Base-by-base conservation (phyloP, 257 asterid genomes). In the Solanum clarkiae region DNA sequence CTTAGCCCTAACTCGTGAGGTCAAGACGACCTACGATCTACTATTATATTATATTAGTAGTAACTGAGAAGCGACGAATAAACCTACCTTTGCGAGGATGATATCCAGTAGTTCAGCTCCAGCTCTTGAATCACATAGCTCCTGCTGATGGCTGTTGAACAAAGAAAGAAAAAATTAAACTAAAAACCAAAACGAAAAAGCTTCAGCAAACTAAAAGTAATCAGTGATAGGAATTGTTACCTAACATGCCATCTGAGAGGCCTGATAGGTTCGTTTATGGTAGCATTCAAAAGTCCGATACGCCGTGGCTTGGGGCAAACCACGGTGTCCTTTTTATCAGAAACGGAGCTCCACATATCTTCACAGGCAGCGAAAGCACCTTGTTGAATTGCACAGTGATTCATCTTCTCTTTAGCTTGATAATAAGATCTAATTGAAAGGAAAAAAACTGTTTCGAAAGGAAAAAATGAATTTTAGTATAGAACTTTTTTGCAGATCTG, bases 281-380 rank as follows among this genome's bases (percentile, higher is more conserved):
- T 68, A 70, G 93, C 44, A 72, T 92, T 94, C 84, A 90, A 70
- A 11, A 91, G 90, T 66, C 96, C 93, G 63, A 96, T 62, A 83
- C 99, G 90, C 83, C 98, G 90, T 7, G 99, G 99, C 88, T 95
- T 94, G 0, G 99, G 99, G 88, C 99, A 96, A 85, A 96, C 96
- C 89, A 96, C 91, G 57, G 88, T 80, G 26, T 91, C 96, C 69
- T 86, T 92, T 85, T 69, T 91, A 22, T 72, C 86, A 53, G 90
- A 89, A 32, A 32, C 75, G 7, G 75, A 66, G 14, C 88, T 86
- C 93, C 92, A 88, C 86, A 90, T 90, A 93, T 93, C 98, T 49
- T 95, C 98, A 86, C 92, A 88, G 80, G 93, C 86, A 13, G 93
- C 88, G 17, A 89, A 88, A 42, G 88, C 90, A 81, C 86, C 91